These are phyloP conservation scores for Abrus precatorius DNA, from an alignment of 306 rosid genomes.

Conservation along the genomic window DNA sequence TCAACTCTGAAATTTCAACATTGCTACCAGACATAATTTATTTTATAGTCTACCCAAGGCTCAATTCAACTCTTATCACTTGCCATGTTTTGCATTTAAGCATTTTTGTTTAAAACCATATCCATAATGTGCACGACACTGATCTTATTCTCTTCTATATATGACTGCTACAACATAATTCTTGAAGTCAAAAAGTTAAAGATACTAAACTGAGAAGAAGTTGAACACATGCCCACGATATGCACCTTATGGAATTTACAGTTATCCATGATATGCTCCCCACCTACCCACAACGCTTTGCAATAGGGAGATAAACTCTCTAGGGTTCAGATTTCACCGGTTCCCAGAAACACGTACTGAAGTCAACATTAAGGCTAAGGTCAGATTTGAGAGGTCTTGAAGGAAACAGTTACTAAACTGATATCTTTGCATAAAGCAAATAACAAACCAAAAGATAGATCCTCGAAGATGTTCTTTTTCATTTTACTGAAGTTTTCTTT, in stretches of 20 bases:
- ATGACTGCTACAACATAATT: constrained; percentile 6
- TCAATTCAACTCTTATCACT: constrained; percentile 2
- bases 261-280: neutral
- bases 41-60: constrained; percentile 1
- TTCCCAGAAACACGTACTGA: neutral
- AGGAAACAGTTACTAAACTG: neutral
- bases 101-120: constrained; percentile 35
- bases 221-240: constrained; percentile 11
- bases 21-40: neutral
- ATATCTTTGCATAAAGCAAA: neutral
- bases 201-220: neutral
- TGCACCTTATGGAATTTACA: neutral
- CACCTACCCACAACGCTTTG: neutral
- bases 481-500: constrained; percentile 4
- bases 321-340: neutral
- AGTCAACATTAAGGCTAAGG: neutral
- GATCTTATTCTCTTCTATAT: constrained; percentile 8
- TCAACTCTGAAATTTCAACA: neutral
- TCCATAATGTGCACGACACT: neutral
- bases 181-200: neutral
- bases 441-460: neutral
- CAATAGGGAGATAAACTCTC: neutral
- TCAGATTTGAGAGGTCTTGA: neutral
- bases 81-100: constrained; percentile 13
- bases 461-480: constrained; percentile 24